Percentiles rank a stretch among this genome's conserved stretches.
Evolutionary conservation across 345 rosid species (phyloP).

Genomic region (Lepidium aucheri): DNA sequence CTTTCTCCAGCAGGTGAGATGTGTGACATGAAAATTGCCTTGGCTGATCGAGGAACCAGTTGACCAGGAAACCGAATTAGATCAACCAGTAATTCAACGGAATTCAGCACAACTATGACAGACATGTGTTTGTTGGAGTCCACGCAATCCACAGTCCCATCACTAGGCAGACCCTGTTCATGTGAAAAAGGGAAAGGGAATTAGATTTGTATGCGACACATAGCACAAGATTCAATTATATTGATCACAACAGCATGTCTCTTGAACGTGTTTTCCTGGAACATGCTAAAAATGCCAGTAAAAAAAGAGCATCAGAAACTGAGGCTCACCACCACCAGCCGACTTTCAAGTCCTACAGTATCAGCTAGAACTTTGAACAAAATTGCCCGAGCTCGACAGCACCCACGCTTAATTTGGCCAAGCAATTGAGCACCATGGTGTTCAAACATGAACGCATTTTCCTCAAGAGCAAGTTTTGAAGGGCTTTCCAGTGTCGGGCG

Average conservation of each 20-base stretch:
- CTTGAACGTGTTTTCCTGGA: not conserved
- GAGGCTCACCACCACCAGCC: constrained; percentile 84
- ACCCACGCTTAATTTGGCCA: constrained; percentile 91
- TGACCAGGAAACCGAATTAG: constrained; percentile 95
- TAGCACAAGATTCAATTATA: not conserved
- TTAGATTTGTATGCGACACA: not conserved
- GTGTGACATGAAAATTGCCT: constrained; percentile 85
- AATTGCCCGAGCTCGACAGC: constrained; percentile 88
- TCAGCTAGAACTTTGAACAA: constrained; percentile 93
- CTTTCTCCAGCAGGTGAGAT: constrained; percentile 89
- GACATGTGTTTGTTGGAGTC: constrained; percentile 93
- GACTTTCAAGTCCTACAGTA: constrained; percentile 88
- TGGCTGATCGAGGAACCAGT: constrained; percentile 74
- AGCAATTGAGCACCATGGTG: constrained; percentile 73
- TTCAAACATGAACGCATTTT: constrained; percentile 60
- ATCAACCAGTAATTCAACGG: constrained; percentile 83
- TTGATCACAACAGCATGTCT: not conserved
- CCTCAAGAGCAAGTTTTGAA: constrained; percentile 70
- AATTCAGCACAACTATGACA: constrained; percentile 71
- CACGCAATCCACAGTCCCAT: constrained; percentile 66
- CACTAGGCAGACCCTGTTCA: constrained; percentile 85
- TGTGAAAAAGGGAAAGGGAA: not conserved
- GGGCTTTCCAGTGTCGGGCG: constrained; percentile 77
- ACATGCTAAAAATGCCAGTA: not conserved
- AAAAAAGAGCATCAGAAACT: not conserved